Conservation (phyloP, 371 early-diverging fungal species). For the Circinella minor region DNA sequence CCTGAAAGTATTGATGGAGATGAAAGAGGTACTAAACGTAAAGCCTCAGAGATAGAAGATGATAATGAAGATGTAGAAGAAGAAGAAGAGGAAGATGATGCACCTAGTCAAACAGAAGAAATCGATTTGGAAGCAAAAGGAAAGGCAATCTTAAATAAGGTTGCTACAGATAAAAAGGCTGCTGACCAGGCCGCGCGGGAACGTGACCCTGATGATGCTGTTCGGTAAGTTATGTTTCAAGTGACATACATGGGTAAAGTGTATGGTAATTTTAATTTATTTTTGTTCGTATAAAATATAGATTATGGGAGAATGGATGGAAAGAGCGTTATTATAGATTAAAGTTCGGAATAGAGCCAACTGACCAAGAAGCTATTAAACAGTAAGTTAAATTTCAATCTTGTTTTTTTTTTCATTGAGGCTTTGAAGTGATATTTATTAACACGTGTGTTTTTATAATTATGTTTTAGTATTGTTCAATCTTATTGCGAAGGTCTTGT, state of each 20-base stretch:
- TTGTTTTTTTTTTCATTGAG: too few species aligned
- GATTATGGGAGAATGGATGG: slow-evolving; percentile 89
- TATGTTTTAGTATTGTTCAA: slow-evolving; percentile 66
- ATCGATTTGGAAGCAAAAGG: slow-evolving; percentile 44
- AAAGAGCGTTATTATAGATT: slow-evolving; percentile 87
- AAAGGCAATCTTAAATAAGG: slow-evolving; percentile 55
- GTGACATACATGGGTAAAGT: too few species aligned
- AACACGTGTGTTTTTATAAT: too few species aligned
- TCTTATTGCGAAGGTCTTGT: slow-evolving; percentile 97
- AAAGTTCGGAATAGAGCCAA: slow-evolving; percentile 80
- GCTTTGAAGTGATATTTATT: too few species aligned
- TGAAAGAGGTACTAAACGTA: slow-evolving; percentile 38
- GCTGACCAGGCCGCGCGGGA: slow-evolving; percentile 59
- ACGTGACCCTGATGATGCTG: slow-evolving; percentile 79
- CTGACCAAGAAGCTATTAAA: slow-evolving; percentile 63
- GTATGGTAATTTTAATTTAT: not conserved
- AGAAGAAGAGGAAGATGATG: slow-evolving; percentile 32
- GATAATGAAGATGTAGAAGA: slow-evolving; percentile 37
- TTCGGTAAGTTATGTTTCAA: slow-evolving; percentile 34
- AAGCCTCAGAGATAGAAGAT: slow-evolving; percentile 35
- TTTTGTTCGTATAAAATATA: slow-evolving; percentile 14
- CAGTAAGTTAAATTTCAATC: slow-evolving; percentile 44
- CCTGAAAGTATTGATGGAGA: not conserved
- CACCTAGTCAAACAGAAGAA: slow-evolving; percentile 35
- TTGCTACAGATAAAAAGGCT: slow-evolving; percentile 57